These are phyloP conservation scores for Geotrichum fermentans DNA, from an alignment of 1,139 yeast genomes.

Conservation along the genomic window DNA sequence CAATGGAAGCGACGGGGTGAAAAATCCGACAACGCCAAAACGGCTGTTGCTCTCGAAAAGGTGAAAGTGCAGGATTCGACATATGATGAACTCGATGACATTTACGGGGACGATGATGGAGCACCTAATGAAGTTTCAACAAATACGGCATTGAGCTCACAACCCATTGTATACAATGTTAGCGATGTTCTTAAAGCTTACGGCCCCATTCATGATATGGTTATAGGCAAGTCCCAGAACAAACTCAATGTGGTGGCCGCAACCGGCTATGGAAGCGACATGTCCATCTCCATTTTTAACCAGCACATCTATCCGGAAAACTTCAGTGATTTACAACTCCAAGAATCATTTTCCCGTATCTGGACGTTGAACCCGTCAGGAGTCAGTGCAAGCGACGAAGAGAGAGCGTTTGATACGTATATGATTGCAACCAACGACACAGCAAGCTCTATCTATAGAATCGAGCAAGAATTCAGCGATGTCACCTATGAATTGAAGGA, in stretches of 20 bases:
- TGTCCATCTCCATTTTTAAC: constrained; percentile 58
- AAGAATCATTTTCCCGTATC: constrained; percentile 21
- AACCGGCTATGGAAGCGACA: constrained; percentile 57
- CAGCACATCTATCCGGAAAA: constrained; percentile 72
- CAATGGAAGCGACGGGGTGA: constrained; percentile 35
- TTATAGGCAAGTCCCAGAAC: constrained; percentile 67
- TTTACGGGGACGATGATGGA: constrained; percentile 40
- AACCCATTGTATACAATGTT: constrained; percentile 27
- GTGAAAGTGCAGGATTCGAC: constrained; percentile 37
- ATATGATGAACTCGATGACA: constrained; percentile 35
- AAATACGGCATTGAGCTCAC: constrained; percentile 13
- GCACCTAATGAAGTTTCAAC: constrained; percentile 23
- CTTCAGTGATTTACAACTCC: constrained; percentile 70
- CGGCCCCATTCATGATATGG: constrained; percentile 72
- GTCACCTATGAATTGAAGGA: constrained; percentile 48
- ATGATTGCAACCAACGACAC: constrained; percentile 55
- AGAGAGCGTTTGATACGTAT: constrained; percentile 46
- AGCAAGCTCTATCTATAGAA: constrained; percentile 56
- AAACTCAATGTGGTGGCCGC: constrained; percentile 59
- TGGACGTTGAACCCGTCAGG: constrained; percentile 36
- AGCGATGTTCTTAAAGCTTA: constrained; percentile 57
- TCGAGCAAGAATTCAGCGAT: constrained; percentile 62
- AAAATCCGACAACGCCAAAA: constrained; percentile 20
- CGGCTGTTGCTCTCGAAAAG: constrained; percentile 19
- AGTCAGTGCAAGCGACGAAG: constrained; percentile 13